These are phyloP conservation scores for Populus ilicifolia DNA, from an alignment of 345 rosid genomes.

Conservation along the genomic window DNA sequence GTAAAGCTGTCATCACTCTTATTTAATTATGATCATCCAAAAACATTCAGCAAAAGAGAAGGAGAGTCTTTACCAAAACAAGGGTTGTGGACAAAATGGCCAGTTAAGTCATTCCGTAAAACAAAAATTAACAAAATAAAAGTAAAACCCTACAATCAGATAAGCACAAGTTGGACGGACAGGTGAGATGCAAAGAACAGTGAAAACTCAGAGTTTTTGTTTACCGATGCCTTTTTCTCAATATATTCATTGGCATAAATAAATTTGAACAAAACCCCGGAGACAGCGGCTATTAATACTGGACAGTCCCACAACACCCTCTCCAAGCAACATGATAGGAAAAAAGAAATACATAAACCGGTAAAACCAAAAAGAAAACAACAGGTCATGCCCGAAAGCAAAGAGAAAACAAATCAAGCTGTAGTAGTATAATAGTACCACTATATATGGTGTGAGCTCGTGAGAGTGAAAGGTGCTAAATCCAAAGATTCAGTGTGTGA, in stretches of 20 bases:
- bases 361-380: constrained; percentile 10
- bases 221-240: constrained; percentile 1
- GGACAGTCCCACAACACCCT: constrained; percentile 51
- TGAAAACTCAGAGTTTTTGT: background rate
- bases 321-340: constrained; percentile 35
- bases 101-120: background rate
- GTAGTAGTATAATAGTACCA: background rate
- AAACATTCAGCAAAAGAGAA: background rate
- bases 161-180: background rate
- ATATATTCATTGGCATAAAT: background rate
- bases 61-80: background rate
- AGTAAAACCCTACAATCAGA: background rate
- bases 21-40: background rate
- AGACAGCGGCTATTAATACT: constrained; percentile 73
- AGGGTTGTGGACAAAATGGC: background rate
- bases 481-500: constrained; percentile 33
- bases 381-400: constrained; percentile 12
- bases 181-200: background rate
- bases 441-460: constrained; percentile 5
- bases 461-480: constrained; percentile 17
- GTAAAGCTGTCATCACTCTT: background rate
- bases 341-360: constrained; percentile 6
- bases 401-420: constrained; percentile 21
- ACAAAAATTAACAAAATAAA: background rate
- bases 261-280: constrained; percentile 25